Evolutionary conservation across 805 yeast species (phyloP), one percentile per base, ranked within the genome.

Genomic region (Lipomyces yamanashiensis): DNA sequence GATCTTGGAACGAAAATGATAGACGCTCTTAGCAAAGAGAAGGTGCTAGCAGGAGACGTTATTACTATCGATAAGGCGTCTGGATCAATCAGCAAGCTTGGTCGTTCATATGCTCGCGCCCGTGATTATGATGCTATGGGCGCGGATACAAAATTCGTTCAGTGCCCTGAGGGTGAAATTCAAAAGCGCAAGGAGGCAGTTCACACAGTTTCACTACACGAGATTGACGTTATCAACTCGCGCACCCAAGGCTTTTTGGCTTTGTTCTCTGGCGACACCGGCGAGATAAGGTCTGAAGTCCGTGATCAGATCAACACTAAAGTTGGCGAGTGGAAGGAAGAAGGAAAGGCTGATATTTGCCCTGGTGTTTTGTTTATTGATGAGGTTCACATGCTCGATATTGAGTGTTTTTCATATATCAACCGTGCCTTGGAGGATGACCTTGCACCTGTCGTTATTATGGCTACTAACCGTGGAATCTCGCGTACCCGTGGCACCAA

Each of bases 61-160:
- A 88, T 95, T 63, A 88, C 95, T 56, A 91, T 95, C 75, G 99
- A 95, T 77, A 92, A 95, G 77, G 92, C 97, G 12, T 85, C 92
- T 57, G 99, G 99, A 59, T 90, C 93, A 69, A 90, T 95, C 72
- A 87, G 95, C 61, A 91, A 93, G 77, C 84, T 95, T 69, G 99
- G 99, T 65, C 87, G 97, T 77, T 92, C 98, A 0, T 96, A 91
- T 77, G 87, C 98, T 6, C 85, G 98, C 71, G 96, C 98, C 6
- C 85, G 99, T 72, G 99, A 95, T 77, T 95, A 95, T 77, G 99
- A 95, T 78, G 97, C 98, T 51, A 91, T 92, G 96, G 96, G 97
- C 21, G 97, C 98, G 59, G 98, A 96, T 69, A 92, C 97, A 55
- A 92, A 92, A 77, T 95, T 95, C 76, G 97, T 95, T 63, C 98